phyloP scores from a whole-genome alignment of 352 stramenopile species.

The Globisporangium radiosum region DNA sequence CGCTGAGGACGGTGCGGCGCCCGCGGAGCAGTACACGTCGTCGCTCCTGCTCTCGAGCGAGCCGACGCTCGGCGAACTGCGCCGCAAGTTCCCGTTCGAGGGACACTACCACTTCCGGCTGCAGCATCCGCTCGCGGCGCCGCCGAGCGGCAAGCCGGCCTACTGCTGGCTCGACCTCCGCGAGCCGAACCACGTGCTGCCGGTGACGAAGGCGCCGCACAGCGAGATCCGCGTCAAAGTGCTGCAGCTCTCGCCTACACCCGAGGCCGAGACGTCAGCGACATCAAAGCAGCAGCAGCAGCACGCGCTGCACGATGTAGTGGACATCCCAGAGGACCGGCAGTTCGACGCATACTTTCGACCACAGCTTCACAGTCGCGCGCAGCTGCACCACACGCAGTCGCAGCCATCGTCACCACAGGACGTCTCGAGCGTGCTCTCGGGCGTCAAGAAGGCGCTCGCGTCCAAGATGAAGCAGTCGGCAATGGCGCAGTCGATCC shows the following conservation, averaged over 20 bases:
- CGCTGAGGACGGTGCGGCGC: conserved; percentile 33
- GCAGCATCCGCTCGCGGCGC: conserved; percentile 24
- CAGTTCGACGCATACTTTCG: conserved; percentile 66
- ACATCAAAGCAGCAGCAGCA: background rate
- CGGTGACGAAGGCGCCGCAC: conserved; percentile 18
- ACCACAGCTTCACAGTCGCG: conserved; percentile 15
- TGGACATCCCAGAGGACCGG: conserved; percentile 63
- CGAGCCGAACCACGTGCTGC: conserved; percentile 37
- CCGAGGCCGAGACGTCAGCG: conserved; percentile 12
- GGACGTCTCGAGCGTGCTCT: conserved; percentile 55
- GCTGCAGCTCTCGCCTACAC: conserved; percentile 42
- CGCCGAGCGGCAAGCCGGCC: conserved; percentile 9
- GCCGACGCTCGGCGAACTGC: conserved; percentile 56
- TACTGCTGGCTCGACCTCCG: conserved; percentile 81
- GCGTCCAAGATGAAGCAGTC: conserved; percentile 81
- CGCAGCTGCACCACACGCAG: conserved; percentile 14
- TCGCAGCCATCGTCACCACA: conserved; percentile 17
- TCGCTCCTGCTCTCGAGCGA: conserved; percentile 57
- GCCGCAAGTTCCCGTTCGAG: conserved; percentile 71
- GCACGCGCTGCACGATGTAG: conserved; percentile 15
- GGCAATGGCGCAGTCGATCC: conserved; percentile 50
- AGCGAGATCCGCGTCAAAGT: conserved; percentile 69
- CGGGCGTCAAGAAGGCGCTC: conserved; percentile 72
- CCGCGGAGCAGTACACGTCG: conserved; percentile 45
- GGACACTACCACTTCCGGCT: conserved; percentile 75